Evolutionary conservation across 2,329 filamentous ascomycete genomes (phyloP).

Genomic region (Cladophialophora bantiana): DNA sequence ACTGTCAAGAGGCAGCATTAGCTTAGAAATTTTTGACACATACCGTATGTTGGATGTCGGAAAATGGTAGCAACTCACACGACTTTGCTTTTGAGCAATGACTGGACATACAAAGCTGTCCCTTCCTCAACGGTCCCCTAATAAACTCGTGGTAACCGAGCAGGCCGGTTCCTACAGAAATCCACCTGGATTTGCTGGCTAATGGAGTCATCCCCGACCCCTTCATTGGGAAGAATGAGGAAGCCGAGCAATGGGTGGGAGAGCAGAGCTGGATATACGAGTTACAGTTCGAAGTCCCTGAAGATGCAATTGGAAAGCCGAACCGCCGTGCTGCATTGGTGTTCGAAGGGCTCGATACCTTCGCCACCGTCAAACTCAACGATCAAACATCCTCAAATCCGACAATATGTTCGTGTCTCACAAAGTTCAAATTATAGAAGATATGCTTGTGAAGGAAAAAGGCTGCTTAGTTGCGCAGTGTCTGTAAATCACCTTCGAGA

Average conservation of each 20-base stretch:
- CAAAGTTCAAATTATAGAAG: constrained; percentile 60
- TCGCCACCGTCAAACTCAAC: constrained; percentile 74
- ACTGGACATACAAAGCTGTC: constrained; percentile 7
- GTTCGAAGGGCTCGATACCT: constrained; percentile 82
- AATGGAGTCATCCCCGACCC: constrained; percentile 59
- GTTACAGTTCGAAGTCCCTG: constrained; percentile 63
- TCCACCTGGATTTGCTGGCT: constrained; percentile 44
- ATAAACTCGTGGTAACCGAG: constrained; percentile 8
- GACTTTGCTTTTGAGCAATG: not conserved
- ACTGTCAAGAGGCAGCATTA: not conserved
- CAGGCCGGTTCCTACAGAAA: constrained; percentile 18
- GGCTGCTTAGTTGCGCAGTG: constrained; percentile 41
- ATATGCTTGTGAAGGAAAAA: not conserved
- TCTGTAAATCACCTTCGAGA: constrained; percentile 59
- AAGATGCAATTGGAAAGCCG: constrained; percentile 11
- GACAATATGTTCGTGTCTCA: constrained; percentile 82
- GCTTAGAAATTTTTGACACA: not conserved
- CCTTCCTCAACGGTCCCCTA: not conserved
- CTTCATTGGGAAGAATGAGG: constrained; percentile 76
- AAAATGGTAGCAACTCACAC: not conserved
- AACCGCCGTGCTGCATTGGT: constrained; percentile 63
- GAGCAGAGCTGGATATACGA: constrained; percentile 74
- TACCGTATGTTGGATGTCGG: not conserved
- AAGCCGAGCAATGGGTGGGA: constrained; percentile 73
- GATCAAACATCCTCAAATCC: constrained; percentile 69